Evolutionary conservation across 139 green algal genomes (phyloP), one percentile per base, ranked within the genome.

Genomic region (Micromonas commoda): DNA sequence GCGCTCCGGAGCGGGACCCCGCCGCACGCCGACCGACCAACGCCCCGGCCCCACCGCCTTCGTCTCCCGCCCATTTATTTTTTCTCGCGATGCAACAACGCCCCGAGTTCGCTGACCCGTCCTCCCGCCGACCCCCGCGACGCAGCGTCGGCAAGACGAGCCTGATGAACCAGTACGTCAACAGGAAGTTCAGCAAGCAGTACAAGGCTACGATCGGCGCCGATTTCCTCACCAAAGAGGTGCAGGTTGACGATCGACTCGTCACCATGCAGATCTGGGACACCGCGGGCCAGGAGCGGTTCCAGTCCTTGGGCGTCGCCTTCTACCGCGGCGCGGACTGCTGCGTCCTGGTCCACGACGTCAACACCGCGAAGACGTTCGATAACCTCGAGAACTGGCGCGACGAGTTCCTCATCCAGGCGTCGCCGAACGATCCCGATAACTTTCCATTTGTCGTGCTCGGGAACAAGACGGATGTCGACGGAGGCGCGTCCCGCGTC

Each of bases 251-350:
- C 53, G 95, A 98, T 80, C 90, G 92, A 74, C 86, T 96, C 28
- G 94, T 99, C 21, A 98, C 95, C 4, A 93, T 99, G 92, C 87
- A 97, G 90, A 98, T 99, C 67, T 99, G 95, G 95, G 95, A 99
- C 85, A 99, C 95, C 3, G 94, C 94, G 19, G 94, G 94, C 0
- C 94, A 98, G 77, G 95, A 99, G 82, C 86, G 95, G 2, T 99
- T 99, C 78, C 95, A 99, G 79, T 93, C 84, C 35, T 83, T 99
- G 65, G 95, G 95, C 0, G 95, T 98, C 23, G 95, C 95, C 0
- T 99, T 99, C 77, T 99, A 99, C 82, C 87, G 95, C 16, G 95
- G 95, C 24, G 95, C 95, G 35, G 95, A 99, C 82, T 98, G 94
- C 85, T 98, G 94, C 79, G 92, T 99, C 53, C 82, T 99, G 0